phyloP scores from a whole-genome alignment of 1,284 basidiomycete species.

The Abortiporus biennis region DNA sequence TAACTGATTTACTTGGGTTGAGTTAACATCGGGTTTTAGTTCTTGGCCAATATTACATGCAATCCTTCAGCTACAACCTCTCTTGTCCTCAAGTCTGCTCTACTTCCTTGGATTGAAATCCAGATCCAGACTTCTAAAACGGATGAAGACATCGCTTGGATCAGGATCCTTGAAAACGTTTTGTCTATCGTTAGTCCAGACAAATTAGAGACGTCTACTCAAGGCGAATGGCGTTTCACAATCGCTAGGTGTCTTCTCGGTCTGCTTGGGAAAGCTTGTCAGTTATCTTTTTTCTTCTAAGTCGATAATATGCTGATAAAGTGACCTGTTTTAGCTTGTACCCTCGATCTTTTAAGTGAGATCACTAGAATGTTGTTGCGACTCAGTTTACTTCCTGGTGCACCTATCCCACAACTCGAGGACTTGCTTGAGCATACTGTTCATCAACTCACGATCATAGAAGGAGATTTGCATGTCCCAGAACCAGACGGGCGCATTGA shows the following conservation, averaged over 20 bases:
- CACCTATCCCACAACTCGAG: background rate
- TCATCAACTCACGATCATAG: background rate
- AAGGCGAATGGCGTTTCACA: slow-evolving; percentile 49
- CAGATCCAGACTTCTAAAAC: slow-evolving; percentile 41
- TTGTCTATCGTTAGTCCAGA: slow-evolving; percentile 37
- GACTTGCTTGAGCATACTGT: background rate
- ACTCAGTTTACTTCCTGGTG: background rate
- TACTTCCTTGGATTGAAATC: slow-evolving; percentile 78
- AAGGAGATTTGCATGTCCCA: background rate
- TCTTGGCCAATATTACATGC: slow-evolving; percentile 67
- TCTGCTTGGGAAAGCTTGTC: slow-evolving; percentile 30
- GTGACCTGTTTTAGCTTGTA: background rate
- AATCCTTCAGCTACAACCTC: slow-evolving; percentile 61
- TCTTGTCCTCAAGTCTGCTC: slow-evolving; percentile 59
- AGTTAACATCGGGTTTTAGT: slow-evolving; percentile 29
- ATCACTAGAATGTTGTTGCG: slow-evolving; percentile 3
- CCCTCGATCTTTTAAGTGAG: background rate
- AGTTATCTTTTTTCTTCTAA: slow-evolving; percentile 7
- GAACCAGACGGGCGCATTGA: slow-evolving; percentile 5
- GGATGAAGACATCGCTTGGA: slow-evolving; percentile 55
- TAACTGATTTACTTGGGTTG: slow-evolving; percentile 8
- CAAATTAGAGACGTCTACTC: slow-evolving; percentile 45
- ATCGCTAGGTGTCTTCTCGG: slow-evolving; percentile 45
- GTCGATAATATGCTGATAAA: background rate
- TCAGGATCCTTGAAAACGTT: slow-evolving; percentile 67